Conservation (phyloP, 2,329 filamentous ascomycete genomes). For the Fusarium multiceps region DNA sequence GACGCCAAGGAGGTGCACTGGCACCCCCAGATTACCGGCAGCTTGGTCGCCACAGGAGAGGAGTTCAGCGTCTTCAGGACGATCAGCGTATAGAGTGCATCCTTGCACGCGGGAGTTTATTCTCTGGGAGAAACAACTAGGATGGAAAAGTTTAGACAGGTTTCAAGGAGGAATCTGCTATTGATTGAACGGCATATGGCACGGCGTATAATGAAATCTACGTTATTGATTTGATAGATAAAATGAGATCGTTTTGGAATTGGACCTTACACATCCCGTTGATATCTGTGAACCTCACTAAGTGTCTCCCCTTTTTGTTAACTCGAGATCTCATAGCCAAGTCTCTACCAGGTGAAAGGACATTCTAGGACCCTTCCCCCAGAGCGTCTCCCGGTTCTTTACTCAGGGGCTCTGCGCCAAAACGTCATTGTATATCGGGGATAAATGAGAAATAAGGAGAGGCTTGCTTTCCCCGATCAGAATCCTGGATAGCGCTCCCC, state of each 20-base stretch:
- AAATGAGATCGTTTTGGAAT: constrained; percentile 18
- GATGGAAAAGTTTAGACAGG: constrained; percentile 31
- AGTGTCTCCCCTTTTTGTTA: not conserved
- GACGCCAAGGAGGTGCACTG: constrained; percentile 96
- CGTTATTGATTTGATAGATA: constrained; percentile 37
- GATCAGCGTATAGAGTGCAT: constrained; percentile 74
- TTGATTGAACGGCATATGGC: constrained; percentile 42
- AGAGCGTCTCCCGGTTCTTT: not conserved
- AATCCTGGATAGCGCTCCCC: not conserved
- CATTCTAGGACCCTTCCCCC: not conserved
- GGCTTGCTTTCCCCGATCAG: not conserved
- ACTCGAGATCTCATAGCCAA: not conserved
- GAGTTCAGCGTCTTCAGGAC: constrained; percentile 89
- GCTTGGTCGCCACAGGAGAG: constrained; percentile 88
- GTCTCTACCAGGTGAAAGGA: not conserved
- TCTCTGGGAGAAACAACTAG: not conserved
- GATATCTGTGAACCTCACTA: not conserved
- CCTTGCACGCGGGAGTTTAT: not conserved
- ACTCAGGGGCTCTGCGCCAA: not conserved
- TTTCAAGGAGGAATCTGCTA: constrained; percentile 27
- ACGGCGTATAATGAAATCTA: constrained; percentile 40
- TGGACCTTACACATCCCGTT: not conserved
- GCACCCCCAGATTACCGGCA: constrained; percentile 95
- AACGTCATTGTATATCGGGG: not conserved
- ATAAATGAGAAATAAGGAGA: too few species aligned